A percentile compares a stretch with the other conserved stretches of the same genome.
These are phyloP conservation scores for Zygosaccharomyces gambellarensis DNA, from an alignment of 805 yeast genomes.

Conservation along the genomic window DNA sequence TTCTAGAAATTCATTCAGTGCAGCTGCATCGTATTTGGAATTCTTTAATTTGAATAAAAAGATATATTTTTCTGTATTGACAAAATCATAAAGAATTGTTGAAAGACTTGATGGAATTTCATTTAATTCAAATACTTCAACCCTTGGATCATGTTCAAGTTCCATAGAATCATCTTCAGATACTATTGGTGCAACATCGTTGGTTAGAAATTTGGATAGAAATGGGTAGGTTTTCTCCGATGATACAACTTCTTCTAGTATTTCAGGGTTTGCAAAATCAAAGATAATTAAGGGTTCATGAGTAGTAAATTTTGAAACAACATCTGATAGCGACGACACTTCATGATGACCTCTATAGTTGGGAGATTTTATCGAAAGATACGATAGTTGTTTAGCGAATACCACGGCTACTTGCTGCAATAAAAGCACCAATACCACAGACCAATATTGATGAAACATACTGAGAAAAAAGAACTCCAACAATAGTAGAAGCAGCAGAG, in stretches of 20 bases:
- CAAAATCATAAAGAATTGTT: conserved; percentile 20
- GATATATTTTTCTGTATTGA: conserved; percentile 17
- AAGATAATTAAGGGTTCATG: conserved; percentile 25
- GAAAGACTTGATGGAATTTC: conserved; percentile 20
- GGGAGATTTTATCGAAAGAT: conserved; percentile 15
- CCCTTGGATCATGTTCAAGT: conserved; percentile 5
- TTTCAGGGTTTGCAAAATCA: conserved; percentile 20
- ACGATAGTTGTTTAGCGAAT: conserved; percentile 8
- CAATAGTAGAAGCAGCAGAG: no score
- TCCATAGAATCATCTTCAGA: conserved; percentile 9
- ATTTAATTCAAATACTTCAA: conserved; percentile 10
- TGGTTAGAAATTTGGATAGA: conserved; percentile 18
- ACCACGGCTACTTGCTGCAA: conserved; percentile 8
- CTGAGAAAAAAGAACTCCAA: neutral
- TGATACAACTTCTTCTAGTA: conserved; percentile 13
- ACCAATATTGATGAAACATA: neutral
- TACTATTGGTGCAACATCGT: conserved; percentile 13
- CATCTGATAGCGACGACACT: conserved; percentile 5
- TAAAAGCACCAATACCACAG: neutral
- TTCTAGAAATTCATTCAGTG: conserved; percentile 28
- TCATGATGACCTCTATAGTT: conserved; percentile 8
- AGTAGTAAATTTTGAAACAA: conserved; percentile 6
- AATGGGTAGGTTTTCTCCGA: conserved; percentile 15
- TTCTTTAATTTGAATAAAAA: conserved; percentile 24
- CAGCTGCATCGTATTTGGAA: conserved; percentile 21